Evolutionary conservation across 164 flowering plant genomes (phyloP).

Genomic region (Vitis cinerea): DNA sequence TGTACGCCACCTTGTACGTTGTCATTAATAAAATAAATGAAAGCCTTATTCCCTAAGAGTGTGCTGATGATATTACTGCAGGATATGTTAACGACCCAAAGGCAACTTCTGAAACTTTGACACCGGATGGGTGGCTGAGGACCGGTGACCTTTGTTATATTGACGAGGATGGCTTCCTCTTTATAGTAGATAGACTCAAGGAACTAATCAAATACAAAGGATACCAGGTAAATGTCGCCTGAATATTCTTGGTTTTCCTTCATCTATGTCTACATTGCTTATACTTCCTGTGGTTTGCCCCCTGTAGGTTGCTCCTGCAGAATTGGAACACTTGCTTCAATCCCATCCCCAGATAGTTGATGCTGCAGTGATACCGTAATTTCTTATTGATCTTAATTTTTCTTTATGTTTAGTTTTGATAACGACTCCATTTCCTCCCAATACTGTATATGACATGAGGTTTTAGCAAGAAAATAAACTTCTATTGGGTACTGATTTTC

Average conservation of each 20-base stretch:
- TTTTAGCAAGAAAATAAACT: too few species aligned
- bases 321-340: slow-evolving; percentile 48
- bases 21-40: too few species aligned
- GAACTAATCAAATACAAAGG: slow-evolving; percentile 70
- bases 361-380: slow-evolving; percentile 63
- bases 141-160: slow-evolving; percentile 69
- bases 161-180: slow-evolving; percentile 52
- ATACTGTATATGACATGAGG: too few species aligned
- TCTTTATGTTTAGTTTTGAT: too few species aligned
- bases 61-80: slow-evolving; percentile 1
- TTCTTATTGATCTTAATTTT: neutral
- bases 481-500: neutral
- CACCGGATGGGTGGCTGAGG: slow-evolving; percentile 56
- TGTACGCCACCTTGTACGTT: neutral
- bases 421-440: too few species aligned
- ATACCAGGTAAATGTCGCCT: slow-evolving; percentile 41
- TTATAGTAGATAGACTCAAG: slow-evolving; percentile 57
- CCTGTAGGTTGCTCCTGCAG: slow-evolving; percentile 66
- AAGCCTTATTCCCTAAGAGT: too few species aligned
- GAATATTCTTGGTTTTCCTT: neutral
- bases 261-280: neutral
- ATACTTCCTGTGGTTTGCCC: neutral
- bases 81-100: slow-evolving; percentile 44
- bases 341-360: slow-evolving; percentile 54
- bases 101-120: slow-evolving; percentile 37